A percentile compares a stretch with the other conserved stretches of the same genome.
Evolutionary conservation across 805 yeast species (phyloP).

Genomic region (Torulaspora franciscae): DNA sequence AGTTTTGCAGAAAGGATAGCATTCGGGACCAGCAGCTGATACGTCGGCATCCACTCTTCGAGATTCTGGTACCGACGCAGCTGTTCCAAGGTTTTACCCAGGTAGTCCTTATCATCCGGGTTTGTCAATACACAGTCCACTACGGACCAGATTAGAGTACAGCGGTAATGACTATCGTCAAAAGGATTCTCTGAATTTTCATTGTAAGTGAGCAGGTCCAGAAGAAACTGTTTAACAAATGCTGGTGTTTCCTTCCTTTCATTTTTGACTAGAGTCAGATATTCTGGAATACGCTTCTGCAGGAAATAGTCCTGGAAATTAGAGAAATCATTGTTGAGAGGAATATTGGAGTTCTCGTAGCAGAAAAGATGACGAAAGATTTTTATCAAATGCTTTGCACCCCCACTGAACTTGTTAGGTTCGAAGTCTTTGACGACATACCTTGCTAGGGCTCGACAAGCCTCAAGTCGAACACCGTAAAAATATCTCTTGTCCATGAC

Average conservation of each 20-base stretch:
- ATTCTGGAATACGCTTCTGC: conserved; percentile 60
- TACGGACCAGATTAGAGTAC: conserved; percentile 52
- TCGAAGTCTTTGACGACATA: conserved; percentile 44
- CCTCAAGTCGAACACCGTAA: conserved; percentile 84
- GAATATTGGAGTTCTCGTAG: conserved; percentile 59
- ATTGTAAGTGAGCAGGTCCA: conserved; percentile 73
- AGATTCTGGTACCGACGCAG: conserved; percentile 69
- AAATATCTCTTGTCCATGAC: conserved; percentile 78
- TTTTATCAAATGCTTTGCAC: conserved; percentile 64
- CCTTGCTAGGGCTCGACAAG: conserved; percentile 72
- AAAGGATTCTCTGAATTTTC: conserved; percentile 78
- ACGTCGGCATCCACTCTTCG: conserved; percentile 84
- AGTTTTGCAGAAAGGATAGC: conserved; percentile 60
- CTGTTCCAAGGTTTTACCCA: conserved; percentile 54
- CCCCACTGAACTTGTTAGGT: conserved; percentile 37
- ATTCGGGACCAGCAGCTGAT: conserved; percentile 41
- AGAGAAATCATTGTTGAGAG: conserved; percentile 75
- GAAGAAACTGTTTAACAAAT: conserved; percentile 54
- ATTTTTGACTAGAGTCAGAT: conserved; percentile 57
- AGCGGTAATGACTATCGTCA: conserved; percentile 65
- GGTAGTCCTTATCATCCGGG: conserved; percentile 37
- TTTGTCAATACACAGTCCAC: conserved; percentile 39
- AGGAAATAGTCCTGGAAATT: conserved; percentile 65
- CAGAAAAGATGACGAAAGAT: conserved; percentile 70
- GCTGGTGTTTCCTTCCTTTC: conserved; percentile 58